Evolutionary conservation across 2,329 filamentous ascomycete genomes (phyloP).

Genomic region (Penicillium sp.): DNA sequence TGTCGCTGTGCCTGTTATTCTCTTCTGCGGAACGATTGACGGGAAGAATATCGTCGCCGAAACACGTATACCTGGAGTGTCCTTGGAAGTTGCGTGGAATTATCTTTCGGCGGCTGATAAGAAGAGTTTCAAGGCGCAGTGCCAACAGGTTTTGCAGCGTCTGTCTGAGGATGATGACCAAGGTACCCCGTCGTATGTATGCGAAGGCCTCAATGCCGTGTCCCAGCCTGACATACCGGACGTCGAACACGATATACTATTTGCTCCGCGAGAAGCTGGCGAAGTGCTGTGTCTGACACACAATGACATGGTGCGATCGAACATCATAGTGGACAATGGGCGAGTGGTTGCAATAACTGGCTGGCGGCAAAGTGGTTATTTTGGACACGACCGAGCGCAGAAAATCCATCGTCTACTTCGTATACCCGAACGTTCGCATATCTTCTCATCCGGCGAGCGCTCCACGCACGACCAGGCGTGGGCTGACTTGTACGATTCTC

Average conservation of each 20-base stretch:
- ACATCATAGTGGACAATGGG: conserved; percentile 35
- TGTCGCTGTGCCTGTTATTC: conserved; percentile 32
- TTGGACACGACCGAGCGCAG: conserved; percentile 31
- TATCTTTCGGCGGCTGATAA: conserved; percentile 33
- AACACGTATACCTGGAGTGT: conserved; percentile 37
- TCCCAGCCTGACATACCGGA: conserved; percentile 20
- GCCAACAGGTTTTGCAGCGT: conserved; percentile 30
- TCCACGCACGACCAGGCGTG: conserved; percentile 23
- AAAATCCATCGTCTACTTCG: conserved; percentile 32
- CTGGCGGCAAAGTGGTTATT: conserved; percentile 40
- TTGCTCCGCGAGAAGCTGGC: conserved; percentile 22
- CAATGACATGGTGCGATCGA: conserved; percentile 34
- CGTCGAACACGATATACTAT: conserved; percentile 31
- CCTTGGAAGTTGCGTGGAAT: conserved; percentile 36
- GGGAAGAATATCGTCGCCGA: conserved; percentile 39
- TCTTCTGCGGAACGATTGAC: conserved; percentile 35
- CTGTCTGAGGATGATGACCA: conserved; percentile 24
- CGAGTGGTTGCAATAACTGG: conserved; percentile 35
- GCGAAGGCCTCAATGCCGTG: conserved; percentile 29
- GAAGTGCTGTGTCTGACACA: conserved; percentile 32
- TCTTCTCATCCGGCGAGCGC: conserved; percentile 12
- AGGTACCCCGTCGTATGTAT: conserved; percentile 32
- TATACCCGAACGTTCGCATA: conserved; percentile 20
- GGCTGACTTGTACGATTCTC: conserved; percentile 34
- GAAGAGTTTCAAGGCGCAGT: conserved; percentile 32